Percentiles rank a stretch among this genome's conserved stretches.
These are phyloP conservation scores for Backusella liffmaniae DNA, from an alignment of 192 early-diverging fungal species.

Conservation along the genomic window DNA sequence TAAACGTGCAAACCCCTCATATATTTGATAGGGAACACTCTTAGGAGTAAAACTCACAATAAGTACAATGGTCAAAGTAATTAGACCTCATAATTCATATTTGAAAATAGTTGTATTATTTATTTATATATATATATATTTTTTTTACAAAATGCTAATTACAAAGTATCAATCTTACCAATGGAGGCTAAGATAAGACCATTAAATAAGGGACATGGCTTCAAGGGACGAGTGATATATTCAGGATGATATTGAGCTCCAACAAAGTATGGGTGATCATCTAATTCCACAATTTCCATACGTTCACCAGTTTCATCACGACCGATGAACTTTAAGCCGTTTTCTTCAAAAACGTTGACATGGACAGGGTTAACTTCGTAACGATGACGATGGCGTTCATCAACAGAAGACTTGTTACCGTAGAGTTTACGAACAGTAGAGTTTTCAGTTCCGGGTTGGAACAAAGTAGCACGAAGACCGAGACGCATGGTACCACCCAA, in stretches of 20 bases:
- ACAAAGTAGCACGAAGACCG: constrained; percentile 79
- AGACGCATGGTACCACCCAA: constrained; percentile 98
- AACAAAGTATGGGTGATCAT: constrained; percentile 90
- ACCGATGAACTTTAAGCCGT: constrained; percentile 88
- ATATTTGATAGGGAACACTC: background rate
- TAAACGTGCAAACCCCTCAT: background rate
- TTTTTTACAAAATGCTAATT: constrained; percentile 14
- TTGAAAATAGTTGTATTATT: background rate
- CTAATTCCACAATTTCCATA: constrained; percentile 96
- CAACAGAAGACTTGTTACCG: constrained; percentile 51
- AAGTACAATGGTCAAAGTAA: background rate
- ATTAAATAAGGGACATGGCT: constrained; percentile 88
- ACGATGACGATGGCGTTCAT: constrained; percentile 95
- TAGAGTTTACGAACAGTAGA: constrained; percentile 73
- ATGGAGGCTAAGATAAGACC: constrained; percentile 89
- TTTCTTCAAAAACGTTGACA: constrained; percentile 69
- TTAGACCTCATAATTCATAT: background rate
- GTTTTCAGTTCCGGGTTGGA: constrained; percentile 63
- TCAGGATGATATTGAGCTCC: constrained; percentile 97
- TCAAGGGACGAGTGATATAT: constrained; percentile 92
- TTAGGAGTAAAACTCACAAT: background rate
- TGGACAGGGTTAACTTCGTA: constrained; percentile 96
- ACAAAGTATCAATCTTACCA: constrained; percentile 60
- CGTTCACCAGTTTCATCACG: constrained; percentile 94
- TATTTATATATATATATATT: background rate